Conservation (phyloP, 2,329 filamentous ascomycete species). For the Epichloe coenophiala region DNA sequence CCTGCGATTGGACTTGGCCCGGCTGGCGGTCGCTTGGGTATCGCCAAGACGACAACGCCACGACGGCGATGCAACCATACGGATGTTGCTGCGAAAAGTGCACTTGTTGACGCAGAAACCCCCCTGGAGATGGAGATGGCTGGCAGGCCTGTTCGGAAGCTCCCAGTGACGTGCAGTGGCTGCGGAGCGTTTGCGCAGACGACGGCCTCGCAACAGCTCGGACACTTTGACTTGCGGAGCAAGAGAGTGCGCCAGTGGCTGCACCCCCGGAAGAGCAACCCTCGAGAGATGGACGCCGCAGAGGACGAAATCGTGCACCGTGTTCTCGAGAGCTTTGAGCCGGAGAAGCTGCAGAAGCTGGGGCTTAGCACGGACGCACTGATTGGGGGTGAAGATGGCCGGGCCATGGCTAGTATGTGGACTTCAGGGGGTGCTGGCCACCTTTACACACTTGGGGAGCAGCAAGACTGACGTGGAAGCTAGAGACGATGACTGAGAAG, state of each 20-base stretch:
- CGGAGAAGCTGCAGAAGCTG: slow-evolving; percentile 27
- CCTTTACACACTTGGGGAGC: not conserved
- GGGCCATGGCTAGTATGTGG: slow-evolving; percentile 1
- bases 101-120: not conserved
- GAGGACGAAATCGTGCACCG: slow-evolving; percentile 36
- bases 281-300: slow-evolving; percentile 7
- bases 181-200: slow-evolving; percentile 54
- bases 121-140: not conserved
- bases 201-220: slow-evolving; percentile 33
- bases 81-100: slow-evolving; percentile 7
- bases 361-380: slow-evolving; percentile 32
- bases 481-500: slow-evolving; percentile 13
- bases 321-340: slow-evolving; percentile 29
- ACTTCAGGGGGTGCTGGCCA: no score
- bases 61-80: slow-evolving; percentile 13
- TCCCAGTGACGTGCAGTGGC: slow-evolving; percentile 47
- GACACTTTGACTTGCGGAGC: slow-evolving; percentile 40
- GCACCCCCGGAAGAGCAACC: slow-evolving; percentile 11
- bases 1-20: slow-evolving; percentile 23
- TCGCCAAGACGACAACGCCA: slow-evolving; percentile 10
- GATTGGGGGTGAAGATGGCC: slow-evolving; percentile 7
- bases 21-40: slow-evolving; percentile 2
- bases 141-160: slow-evolving; percentile 10
- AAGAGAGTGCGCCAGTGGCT: slow-evolving; percentile 37
- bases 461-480: not conserved